phyloP scores from a whole-genome alignment of 768 basidiomycete species.

The Kwoniella pini region DNA sequence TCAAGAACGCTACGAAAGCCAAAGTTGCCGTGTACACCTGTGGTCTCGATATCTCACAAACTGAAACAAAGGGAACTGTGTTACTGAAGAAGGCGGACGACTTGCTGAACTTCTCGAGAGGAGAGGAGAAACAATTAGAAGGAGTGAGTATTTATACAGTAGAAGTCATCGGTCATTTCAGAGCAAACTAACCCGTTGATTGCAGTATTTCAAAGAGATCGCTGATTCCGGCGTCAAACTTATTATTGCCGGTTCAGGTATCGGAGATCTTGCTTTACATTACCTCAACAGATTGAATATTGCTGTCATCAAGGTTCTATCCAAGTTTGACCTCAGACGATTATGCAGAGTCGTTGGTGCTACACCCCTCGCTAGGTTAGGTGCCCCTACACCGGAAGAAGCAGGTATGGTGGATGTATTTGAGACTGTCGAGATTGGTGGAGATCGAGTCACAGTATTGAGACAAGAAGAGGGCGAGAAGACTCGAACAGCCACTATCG shows the following conservation, averaged over 20 bases:
- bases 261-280: slow-evolving; percentile 95
- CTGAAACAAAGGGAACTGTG: slow-evolving; percentile 98
- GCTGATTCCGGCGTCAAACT: slow-evolving; percentile 92
- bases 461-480: slow-evolving; percentile 83
- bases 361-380: slow-evolving; percentile 91
- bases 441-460: slow-evolving; percentile 95
- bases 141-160: slow-evolving; percentile 58
- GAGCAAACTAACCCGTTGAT: not conserved
- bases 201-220: slow-evolving; percentile 92
- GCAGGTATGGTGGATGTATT: slow-evolving; percentile 91
- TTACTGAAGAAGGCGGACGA: slow-evolving; percentile 92
- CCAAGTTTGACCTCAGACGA: slow-evolving; percentile 94
- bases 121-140: slow-evolving; percentile 95
- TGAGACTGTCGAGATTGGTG: slow-evolving; percentile 93
- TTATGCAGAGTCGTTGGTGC: slow-evolving; percentile 94
- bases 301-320: slow-evolving; percentile 93
- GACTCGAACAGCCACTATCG: slow-evolving; percentile 88
- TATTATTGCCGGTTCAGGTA: slow-evolving; percentile 85
- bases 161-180: not conserved
- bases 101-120: slow-evolving; percentile 93
- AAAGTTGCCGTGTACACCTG: slow-evolving; percentile 97
- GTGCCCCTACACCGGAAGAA: slow-evolving; percentile 94
- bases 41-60: slow-evolving; percentile 88
- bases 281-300: slow-evolving; percentile 92
- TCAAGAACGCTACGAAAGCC: slow-evolving; percentile 79